These are phyloP conservation scores for Nakazawaea peltata DNA, from an alignment of 805 yeast species.

Conservation along the genomic window DNA sequence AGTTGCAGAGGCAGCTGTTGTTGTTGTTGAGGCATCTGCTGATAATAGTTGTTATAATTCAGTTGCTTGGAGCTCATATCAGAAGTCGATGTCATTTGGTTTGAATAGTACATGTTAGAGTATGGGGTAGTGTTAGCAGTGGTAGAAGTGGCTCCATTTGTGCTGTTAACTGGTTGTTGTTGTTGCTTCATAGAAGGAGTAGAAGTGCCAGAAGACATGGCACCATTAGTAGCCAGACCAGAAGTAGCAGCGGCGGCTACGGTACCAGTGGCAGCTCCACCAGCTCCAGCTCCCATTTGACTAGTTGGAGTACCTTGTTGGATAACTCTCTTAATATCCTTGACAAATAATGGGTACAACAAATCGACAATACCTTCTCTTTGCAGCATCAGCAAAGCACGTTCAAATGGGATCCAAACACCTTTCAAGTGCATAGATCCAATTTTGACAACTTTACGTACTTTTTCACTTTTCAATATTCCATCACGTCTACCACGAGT, in stretches of 20 bases:
- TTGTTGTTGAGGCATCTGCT: constrained; percentile 2
- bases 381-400: constrained; percentile 64
- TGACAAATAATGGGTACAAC: constrained; percentile 51
- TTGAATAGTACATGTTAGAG: constrained; percentile 8
- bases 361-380: constrained; percentile 55
- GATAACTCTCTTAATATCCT: constrained; percentile 47
- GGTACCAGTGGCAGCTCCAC: constrained; percentile 8
- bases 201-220: constrained; percentile 7
- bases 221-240: constrained; percentile 7
- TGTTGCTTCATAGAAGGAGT: constrained; percentile 9
- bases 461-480: constrained; percentile 56
- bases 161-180: background rate
- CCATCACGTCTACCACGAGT: constrained; percentile 70
- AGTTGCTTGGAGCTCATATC: background rate
- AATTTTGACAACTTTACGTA: constrained; percentile 61
- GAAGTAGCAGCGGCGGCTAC: constrained; percentile 1
- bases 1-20: constrained; percentile 2
- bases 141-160: background rate
- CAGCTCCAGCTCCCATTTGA: constrained; percentile 5
- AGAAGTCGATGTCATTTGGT: background rate
- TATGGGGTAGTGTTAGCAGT: constrained; percentile 10
- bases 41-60: constrained; percentile 1
- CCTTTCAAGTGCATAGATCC: constrained; percentile 74
- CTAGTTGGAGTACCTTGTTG: constrained; percentile 28
- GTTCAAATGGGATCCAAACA: constrained; percentile 70